Percentiles rank a stretch among this genome's conserved stretches.
Conservation (phyloP, 768 basidiomycete species). For the Boletus speciosus region DNA sequence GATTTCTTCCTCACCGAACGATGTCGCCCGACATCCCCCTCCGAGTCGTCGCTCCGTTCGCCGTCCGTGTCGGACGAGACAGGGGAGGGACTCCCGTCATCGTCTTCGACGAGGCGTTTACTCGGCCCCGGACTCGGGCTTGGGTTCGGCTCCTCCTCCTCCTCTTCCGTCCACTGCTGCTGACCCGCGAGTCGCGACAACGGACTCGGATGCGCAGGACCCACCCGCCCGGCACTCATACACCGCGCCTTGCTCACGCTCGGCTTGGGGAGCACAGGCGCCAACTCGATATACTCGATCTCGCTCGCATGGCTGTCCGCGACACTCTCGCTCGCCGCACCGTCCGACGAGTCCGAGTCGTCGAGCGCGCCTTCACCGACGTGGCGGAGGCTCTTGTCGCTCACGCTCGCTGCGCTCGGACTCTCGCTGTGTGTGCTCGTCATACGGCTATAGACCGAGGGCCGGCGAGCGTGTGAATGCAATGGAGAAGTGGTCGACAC, state of each 20-base stretch:
- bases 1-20: conserved; percentile 4
- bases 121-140: background rate
- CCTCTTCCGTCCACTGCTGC: conserved; percentile 52
- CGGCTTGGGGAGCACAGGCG: conserved; percentile 15
- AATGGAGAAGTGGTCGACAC: conserved; percentile 35
- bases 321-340: conserved; percentile 17
- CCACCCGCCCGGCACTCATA: conserved; percentile 21
- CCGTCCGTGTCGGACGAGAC: conserved; percentile 64
- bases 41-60: conserved; percentile 34
- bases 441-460: conserved; percentile 42
- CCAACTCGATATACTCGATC: conserved; percentile 34
- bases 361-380: conserved; percentile 77
- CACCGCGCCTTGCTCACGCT: conserved; percentile 38
- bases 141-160: conserved; percentile 31
- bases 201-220: conserved; percentile 56
- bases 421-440: conserved; percentile 29
- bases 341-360: conserved; percentile 66
- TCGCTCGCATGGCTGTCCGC: conserved; percentile 24
- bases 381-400: conserved; percentile 52
- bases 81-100: conserved; percentile 51
- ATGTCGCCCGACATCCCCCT: conserved; percentile 1
- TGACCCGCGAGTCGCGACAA: conserved; percentile 56
- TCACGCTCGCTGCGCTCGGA: conserved; percentile 33
- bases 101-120: conserved; percentile 39
- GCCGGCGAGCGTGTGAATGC: conserved; percentile 30